Base-by-base conservation (phyloP, 2,329 filamentous ascomycete genomes). In the Arthroderma uncinatum region DNA sequence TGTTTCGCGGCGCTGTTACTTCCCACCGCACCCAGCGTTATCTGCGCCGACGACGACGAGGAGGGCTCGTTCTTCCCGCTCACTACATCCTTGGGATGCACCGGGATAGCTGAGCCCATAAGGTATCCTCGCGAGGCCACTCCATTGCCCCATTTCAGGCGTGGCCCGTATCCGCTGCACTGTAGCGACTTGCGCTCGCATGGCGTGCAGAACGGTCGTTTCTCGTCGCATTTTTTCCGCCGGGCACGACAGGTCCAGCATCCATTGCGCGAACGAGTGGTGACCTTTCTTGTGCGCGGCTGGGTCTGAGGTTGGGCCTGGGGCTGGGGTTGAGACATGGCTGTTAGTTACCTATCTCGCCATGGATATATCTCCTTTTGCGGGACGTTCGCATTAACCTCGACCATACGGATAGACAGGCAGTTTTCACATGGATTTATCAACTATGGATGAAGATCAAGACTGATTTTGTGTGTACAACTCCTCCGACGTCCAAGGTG, bases 201-300 rank as follows among this genome's bases (percentile, higher is more conserved):
- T 25, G 57, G 59, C 25, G 42, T 58, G 47, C 59, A 60, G 30
- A 56, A 57, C 8, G 59, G 59, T 12, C 52, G 59, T 36, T 57
- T 60, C 54, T 60, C 59, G 37, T 60, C 59, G 56, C 59, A 60
- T 42, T 60, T 60, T 40, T 60, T 60, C 34, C 57, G 55, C n/a
- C 59, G 53, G 9, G 59, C 54, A 30, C 59, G 59, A 44, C 59
- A 60, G 19, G 59, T 60, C 59, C 59, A 60, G 56, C 59, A 60
- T 25, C 59, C 59, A 34, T 56, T 60, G 33, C 59, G 59, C n/a
- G 59, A 60, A 34, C 59, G 59, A 10, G 56, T 60, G n/a, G 56
- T 55, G 21, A 44, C 36, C 39, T 55, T 55, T 30, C 39, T 42
- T 14, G 36, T 44, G 25, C 36, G 53, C n/a, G 36, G 53, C 9